Conservation (phyloP, 306 rosid species). For the Vigna radiata region DNA sequence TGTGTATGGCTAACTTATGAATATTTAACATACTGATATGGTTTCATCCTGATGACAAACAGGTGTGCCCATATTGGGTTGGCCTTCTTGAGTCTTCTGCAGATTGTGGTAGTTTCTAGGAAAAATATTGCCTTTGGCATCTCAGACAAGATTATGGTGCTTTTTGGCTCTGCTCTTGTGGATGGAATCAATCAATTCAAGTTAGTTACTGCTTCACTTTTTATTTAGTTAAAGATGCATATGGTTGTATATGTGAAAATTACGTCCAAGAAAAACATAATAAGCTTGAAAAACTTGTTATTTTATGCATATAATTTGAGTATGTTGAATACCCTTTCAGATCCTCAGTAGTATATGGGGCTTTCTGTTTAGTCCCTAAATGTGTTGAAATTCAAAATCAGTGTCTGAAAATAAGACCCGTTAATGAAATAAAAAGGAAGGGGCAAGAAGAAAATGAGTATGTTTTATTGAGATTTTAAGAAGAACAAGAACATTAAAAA, state of each 20-base stretch:
- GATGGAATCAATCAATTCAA: constrained; percentile 84
- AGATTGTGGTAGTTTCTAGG: constrained; percentile 67
- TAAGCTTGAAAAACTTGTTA: constrained; percentile 14
- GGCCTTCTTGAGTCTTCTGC: constrained; percentile 64
- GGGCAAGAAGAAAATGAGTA: no score
- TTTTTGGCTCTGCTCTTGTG: constrained; percentile 73
- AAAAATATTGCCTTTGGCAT: constrained; percentile 62
- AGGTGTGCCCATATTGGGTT: constrained; percentile 77
- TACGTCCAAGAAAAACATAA: background rate
- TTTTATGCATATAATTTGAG: background rate
- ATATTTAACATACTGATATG: constrained; percentile 38
- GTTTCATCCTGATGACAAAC: constrained; percentile 50
- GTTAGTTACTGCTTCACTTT: constrained; percentile 56
- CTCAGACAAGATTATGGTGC: constrained; percentile 72
- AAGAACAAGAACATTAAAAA: no score
- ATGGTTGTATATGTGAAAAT: constrained; percentile 9
- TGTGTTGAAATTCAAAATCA: no score
- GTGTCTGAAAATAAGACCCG: no score
- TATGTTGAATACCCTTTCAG: background rate
- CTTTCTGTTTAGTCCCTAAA: no score
- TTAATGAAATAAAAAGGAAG: no score
- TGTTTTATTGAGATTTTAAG: no score
- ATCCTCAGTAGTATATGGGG: no score
- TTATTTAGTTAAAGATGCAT: constrained; percentile 3
- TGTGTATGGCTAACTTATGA: background rate